Percentiles rank a stretch among this genome's conserved stretches.
Conservation (phyloP, 495 filamentous ascomycete genomes). For the Penicillium dipodomyicola region DNA sequence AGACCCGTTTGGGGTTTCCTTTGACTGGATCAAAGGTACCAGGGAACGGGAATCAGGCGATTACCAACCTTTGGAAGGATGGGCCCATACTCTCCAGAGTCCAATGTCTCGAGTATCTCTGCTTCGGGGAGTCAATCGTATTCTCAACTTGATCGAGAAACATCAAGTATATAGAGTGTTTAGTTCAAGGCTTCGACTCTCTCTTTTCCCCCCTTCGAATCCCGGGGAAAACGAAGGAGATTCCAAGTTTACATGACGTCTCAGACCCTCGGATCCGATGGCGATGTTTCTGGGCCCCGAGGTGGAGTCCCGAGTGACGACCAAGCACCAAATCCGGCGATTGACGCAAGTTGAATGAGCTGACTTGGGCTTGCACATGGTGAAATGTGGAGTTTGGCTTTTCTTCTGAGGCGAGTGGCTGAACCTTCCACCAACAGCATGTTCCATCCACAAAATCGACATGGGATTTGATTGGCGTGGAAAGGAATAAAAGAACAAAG, state of each 20-base stretch:
- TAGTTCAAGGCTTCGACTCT: constrained; percentile 5
- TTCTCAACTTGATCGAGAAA: constrained; percentile 21
- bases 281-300: neutral
- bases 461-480: no score
- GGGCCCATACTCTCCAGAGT: constrained; percentile 13
- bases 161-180: constrained; percentile 18
- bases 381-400: no score
- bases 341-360: neutral
- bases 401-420: no score
- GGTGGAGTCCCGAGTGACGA: constrained; percentile 2
- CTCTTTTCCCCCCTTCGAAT: neutral
- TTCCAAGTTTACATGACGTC: neutral
- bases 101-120: constrained; percentile 21
- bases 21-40: constrained; percentile 26
- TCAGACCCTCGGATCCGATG: neutral
- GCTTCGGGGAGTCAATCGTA: constrained; percentile 20
- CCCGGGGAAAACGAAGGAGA: constrained; percentile 15
- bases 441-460: no score
- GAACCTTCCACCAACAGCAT: no score
- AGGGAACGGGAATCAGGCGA: constrained; percentile 4
- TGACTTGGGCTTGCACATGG: neutral
- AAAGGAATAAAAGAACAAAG: neutral
- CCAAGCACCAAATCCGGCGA: neutral
- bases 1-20: constrained; percentile 16
- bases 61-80: neutral